Percentiles rank a stretch among this genome's conserved stretches.
These are phyloP conservation scores for Xylaria polymorpha DNA, from an alignment of 2,329 filamentous ascomycete species.

Conservation along the genomic window DNA sequence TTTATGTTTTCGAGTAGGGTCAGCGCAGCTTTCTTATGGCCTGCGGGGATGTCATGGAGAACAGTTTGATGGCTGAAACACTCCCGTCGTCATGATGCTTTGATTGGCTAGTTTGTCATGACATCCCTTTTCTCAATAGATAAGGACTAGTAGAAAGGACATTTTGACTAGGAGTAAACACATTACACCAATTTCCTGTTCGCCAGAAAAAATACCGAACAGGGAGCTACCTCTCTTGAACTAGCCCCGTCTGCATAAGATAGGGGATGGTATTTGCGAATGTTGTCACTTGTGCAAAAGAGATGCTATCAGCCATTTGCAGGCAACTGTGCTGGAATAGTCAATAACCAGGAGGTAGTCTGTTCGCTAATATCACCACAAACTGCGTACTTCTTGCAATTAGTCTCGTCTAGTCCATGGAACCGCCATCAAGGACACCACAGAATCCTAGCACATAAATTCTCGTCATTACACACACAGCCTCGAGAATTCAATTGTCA, in stretches of 20 bases:
- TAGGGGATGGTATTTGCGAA: neutral
- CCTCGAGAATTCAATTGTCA: neutral
- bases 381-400: neutral
- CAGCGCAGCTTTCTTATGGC: conserved; percentile 9
- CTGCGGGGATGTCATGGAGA: neutral
- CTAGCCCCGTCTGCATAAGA: neutral
- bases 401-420: neutral
- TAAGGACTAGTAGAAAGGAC: conserved; percentile 5
- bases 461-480: neutral
- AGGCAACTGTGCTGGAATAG: neutral
- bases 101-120: conserved; percentile 13
- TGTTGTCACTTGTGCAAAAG: neutral
- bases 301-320: neutral
- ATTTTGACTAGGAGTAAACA: neutral
- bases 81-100: neutral
- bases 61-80: conserved; percentile 21
- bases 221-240: neutral
- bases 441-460: neutral
- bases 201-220: neutral
- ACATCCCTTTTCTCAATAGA: neutral
- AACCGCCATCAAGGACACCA: neutral
- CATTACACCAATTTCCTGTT: conserved; percentile 1
- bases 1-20: neutral
- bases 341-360: neutral
- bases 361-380: neutral